These are phyloP conservation scores for Sicyos edulis DNA, from an alignment of 306 rosid genomes.

Conservation along the genomic window DNA sequence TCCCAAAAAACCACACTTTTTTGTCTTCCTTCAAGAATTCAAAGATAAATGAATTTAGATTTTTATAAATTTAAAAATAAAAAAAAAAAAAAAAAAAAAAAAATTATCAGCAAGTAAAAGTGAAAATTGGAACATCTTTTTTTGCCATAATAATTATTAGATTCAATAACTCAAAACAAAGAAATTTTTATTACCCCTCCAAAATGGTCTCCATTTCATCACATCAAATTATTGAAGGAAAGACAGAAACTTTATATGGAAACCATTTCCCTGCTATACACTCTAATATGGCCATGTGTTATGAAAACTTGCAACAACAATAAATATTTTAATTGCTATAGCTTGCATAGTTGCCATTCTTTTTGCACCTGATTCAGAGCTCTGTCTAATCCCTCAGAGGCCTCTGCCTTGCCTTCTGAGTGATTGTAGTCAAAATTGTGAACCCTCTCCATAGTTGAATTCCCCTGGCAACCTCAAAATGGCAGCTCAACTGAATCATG, in stretches of 20 bases:
- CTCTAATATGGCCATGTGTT: slow-evolving; percentile 9
- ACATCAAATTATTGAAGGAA: slow-evolving; percentile 17
- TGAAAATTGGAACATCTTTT: too few species aligned
- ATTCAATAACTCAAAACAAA: slow-evolving; percentile 10
- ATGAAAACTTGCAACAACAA: neutral
- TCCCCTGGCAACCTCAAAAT: slow-evolving; percentile 27
- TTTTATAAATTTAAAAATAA: too few species aligned
- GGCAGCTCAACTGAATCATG: slow-evolving; percentile 66
- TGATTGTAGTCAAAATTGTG: slow-evolving; percentile 2
- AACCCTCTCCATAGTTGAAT: neutral
- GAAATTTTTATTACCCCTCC: neutral
- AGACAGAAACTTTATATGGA: slow-evolving; percentile 8
- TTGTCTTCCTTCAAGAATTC: too few species aligned
- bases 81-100: too few species aligned
- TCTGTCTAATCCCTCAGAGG: neutral
- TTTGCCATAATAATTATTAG: neutral
- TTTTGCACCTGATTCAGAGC: slow-evolving; percentile 6
- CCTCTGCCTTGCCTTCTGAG: neutral
- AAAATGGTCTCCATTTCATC: neutral
- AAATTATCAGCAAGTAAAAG: too few species aligned
- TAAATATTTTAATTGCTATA: slow-evolving; percentile 11
- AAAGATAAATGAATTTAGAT: too few species aligned
- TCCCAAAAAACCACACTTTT: too few species aligned
- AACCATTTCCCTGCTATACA: slow-evolving; percentile 14
- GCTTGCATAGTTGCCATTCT: neutral